Evolutionary conservation across 345 rosid species (phyloP).

Genomic region (Salix brachista): DNA sequence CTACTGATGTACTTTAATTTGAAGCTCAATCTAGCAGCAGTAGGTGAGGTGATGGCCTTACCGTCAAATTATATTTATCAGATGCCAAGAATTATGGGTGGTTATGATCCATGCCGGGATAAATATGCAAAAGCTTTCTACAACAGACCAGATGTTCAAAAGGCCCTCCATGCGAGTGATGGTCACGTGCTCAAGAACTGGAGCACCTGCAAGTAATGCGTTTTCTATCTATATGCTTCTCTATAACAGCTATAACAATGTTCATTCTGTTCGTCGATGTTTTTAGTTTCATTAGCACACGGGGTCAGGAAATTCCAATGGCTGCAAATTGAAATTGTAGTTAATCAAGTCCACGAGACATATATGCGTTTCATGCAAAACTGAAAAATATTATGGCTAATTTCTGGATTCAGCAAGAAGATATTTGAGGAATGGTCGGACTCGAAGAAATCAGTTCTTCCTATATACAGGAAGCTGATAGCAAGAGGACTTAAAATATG

Average conservation of each 20-base stretch:
- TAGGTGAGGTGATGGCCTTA: background rate
- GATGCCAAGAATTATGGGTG: conserved; percentile 78
- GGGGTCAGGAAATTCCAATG: background rate
- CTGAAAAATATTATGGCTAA: background rate
- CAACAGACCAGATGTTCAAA: conserved; percentile 75
- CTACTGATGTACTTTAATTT: background rate
- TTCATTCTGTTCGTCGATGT: background rate
- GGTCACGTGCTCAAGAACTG: conserved; percentile 60
- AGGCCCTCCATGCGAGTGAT: conserved; percentile 78
- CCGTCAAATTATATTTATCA: conserved; percentile 8
- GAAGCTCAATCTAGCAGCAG: background rate
- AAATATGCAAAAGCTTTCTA: conserved; percentile 59
- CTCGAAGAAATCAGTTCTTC: conserved; percentile 61
- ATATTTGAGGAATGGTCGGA: conserved; percentile 55
- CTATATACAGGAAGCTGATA: conserved; percentile 76
- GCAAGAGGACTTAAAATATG: conserved; percentile 70
- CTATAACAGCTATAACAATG: background rate
- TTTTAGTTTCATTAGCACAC: background rate
- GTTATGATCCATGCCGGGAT: conserved; percentile 87
- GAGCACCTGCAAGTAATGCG: conserved; percentile 87
- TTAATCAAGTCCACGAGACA: background rate
- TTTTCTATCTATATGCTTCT: background rate
- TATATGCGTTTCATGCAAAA: background rate
- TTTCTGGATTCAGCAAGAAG: conserved; percentile 36
- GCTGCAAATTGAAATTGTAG: background rate